Percentiles rank a stretch among this genome's conserved stretches.
Evolutionary conservation across 2,329 filamentous ascomycete genomes (phyloP).

Genomic region (Alternaria triticina): DNA sequence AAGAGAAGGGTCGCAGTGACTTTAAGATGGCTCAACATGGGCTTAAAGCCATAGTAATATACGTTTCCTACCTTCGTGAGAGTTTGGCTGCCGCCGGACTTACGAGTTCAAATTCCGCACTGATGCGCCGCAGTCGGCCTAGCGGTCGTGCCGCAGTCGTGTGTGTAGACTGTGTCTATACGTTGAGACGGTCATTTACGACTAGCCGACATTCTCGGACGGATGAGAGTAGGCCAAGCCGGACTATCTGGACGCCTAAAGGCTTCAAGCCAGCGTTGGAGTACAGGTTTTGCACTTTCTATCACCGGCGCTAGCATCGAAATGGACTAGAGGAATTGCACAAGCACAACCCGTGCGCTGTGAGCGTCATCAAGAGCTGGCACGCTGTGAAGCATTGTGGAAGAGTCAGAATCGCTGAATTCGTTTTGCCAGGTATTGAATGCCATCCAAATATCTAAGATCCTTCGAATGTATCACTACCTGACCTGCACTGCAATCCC

Average conservation of each 20-base stretch:
- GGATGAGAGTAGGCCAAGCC: background rate
- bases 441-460: background rate
- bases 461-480: background rate
- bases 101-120: conserved; percentile 2
- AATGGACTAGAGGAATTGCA: background rate
- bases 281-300: background rate
- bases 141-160: background rate
- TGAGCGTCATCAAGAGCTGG: background rate
- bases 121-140: background rate
- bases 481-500: background rate
- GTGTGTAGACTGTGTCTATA: background rate
- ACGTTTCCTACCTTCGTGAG: background rate
- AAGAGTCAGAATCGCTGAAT: background rate
- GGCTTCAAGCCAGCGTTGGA: background rate
- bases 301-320: background rate
- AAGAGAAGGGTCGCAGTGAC: background rate
- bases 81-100: background rate
- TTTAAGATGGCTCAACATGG: background rate
- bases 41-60: background rate
- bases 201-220: background rate
- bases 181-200: background rate
- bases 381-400: background rate
- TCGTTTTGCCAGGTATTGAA: background rate
- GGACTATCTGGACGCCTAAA: background rate
- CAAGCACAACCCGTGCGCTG: background rate